Evolutionary conservation across 2,329 filamentous ascomycete genomes (phyloP), one percentile per base, ranked within the genome.

Genomic region (Aspergillus nomiae): DNA sequence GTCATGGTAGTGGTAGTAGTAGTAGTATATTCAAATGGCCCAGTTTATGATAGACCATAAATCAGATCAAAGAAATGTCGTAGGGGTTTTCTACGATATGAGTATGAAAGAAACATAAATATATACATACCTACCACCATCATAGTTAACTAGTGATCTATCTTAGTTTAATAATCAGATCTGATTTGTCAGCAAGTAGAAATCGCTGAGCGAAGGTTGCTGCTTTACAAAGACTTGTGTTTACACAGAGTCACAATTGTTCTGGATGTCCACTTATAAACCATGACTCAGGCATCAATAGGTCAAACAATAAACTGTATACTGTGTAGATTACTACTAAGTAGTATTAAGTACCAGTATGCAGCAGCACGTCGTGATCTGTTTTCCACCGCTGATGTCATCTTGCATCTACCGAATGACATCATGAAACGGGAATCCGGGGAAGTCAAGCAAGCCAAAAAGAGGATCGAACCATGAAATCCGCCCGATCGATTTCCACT

Each of bases 1-100:
- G 89, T 87, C 91, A 94, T 93, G 54, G 53, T 64, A 11, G 19
- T 11, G 10, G 26, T 28, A 28, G 26, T 28, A 28, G 19, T 11
- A n/a, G 26, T n/a, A 30, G 7, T 43, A 45, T 11, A 16, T 58
- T 26, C 10, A 14, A 8, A 46, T 21, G n/a, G 4, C 7, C 45
- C 12, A 26, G 14, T 16, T 12, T 26, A 14, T 48, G 24, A 28
- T 48, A 48, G 5, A 14, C 16, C 34, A 36, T 36, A 7, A 7
- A 36, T 36, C 14, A 16, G 34, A 36, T 16, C 34, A 36, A 36
- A 36, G 34, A 36, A 11, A 34, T 11, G 10, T 34, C 10, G 32
- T 34, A 12, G 34, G 34, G 14, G 14, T 14, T 36, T 36, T 16
- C 34, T 36, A 14, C 16, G 14, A 36, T 6, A 36, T 36, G 34